These are phyloP conservation scores for Blastocystis sp. DNA, from an alignment of 352 stramenopile genomes.

Conservation along the genomic window DNA sequence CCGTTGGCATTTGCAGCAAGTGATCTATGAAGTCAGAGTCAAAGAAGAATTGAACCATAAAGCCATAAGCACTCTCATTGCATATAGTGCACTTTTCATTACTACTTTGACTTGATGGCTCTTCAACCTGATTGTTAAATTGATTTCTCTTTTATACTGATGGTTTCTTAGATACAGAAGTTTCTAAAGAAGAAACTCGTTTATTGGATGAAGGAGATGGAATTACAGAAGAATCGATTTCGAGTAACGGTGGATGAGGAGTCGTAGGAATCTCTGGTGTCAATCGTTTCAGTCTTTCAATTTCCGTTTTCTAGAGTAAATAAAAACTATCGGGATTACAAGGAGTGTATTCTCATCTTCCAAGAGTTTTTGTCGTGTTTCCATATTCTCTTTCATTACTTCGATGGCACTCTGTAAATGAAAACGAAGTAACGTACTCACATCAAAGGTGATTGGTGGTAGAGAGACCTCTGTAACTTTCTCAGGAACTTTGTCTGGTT, in stretches of 20 bases:
- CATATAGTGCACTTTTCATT: slow-evolving; percentile 3
- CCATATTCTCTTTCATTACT: not conserved
- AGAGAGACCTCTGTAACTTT: not conserved
- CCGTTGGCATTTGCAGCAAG: slow-evolving; percentile 30
- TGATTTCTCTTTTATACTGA: not conserved
- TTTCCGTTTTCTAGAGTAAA: not conserved
- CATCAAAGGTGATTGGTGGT: not conserved
- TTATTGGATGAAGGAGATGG: no score
- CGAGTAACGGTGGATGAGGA: not conserved
- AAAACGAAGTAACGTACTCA: not conserved
- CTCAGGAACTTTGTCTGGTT: not conserved
- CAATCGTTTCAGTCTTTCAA: not conserved
- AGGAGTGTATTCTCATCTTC: slow-evolving; percentile 4
- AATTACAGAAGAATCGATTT: not conserved
- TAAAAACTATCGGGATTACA: not conserved
- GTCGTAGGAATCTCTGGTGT: not conserved
- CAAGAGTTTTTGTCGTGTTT: not conserved
- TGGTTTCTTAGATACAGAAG: no score
- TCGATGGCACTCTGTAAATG: not conserved
- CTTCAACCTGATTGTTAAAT: not conserved
- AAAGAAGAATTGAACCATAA: not conserved
- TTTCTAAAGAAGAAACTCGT: no score
- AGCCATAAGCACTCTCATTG: slow-evolving; percentile 46
- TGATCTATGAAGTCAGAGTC: not conserved
- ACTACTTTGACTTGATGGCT: not conserved